Base-by-base conservation (phyloP, 2,329 filamentous ascomycete genomes). In the Talaromyces sp. region DNA sequence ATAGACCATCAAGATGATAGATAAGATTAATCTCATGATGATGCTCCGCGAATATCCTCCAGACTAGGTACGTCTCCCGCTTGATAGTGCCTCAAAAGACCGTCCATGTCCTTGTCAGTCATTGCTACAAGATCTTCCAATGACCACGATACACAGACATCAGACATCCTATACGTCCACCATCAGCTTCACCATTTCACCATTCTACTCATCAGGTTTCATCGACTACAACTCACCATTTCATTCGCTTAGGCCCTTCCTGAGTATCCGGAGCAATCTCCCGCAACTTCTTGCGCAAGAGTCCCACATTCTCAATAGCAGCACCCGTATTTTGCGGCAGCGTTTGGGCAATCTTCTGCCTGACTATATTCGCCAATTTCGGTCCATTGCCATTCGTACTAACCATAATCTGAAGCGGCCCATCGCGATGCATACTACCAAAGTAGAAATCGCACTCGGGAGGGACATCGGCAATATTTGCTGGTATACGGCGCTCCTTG, bases 361-460 rank as follows among this genome's bases (percentile, higher is more conserved):
- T 84, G 60, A 99, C 91, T 58, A 93, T 89, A 70, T 92, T 94
- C 10, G 95, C 95, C 69, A 99, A 81, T 75, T 94, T 89, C 0
- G 95, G 95, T 0, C 95, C 95, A 76, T 97, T 97, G 61, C 95
- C 95, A 76, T 98, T 99, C 40, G 95, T 99, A 81, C 91, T 96
- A 71, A 99, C 94, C 95, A 99, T 99, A 73, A 99, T 90, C 82
- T 99, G 95, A 67, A 99, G 80, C 5, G 95, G 95, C 0, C 95
- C 95, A 76, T 99, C 95, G 60, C 95, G 89, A 79, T 99, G 92
- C 45, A 97, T 89, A 75, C 91, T 95, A 68, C 95, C 95, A 80
- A 99, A 99, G 83, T 97, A 99, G 76, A 99, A 99, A 75, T 99
- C 95, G 79, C 95, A 99, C 78, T 99, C 95, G 0, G 92, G 86